A percentile compares a stretch with the other conserved stretches of the same genome.
phyloP scores from a whole-genome alignment of 371 early-diverging fungal genomes.

The Polyrhizophydium stewartii region DNA sequence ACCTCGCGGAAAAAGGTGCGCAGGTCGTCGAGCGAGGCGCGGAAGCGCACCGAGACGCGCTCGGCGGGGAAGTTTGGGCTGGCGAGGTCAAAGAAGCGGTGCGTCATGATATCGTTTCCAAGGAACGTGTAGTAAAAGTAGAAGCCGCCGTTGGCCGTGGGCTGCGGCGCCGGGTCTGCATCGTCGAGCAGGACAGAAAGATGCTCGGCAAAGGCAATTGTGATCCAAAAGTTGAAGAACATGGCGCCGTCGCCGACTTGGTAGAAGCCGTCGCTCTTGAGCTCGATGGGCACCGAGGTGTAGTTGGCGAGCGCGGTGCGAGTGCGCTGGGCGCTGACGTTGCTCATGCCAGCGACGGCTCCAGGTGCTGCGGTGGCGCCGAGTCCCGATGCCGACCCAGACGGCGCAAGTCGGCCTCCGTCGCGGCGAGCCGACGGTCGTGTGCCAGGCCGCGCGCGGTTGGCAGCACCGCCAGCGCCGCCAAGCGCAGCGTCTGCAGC shows the following conservation, averaged over 20 bases:
- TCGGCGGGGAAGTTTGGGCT: slow-evolving; percentile 38
- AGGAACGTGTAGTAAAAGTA: slow-evolving; percentile 42
- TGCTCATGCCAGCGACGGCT: neutral
- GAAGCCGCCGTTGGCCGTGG: slow-evolving; percentile 6
- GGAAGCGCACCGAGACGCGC: slow-evolving; percentile 35
- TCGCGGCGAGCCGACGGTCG: neutral
- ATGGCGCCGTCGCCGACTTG: slow-evolving; percentile 32
- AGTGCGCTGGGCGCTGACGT: neutral
- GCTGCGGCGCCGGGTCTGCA: neutral
- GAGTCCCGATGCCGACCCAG: too few species aligned
- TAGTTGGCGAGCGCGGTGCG: neutral
- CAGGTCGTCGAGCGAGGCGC: slow-evolving; percentile 17
- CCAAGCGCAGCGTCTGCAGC: neutral
- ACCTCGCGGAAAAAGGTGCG: slow-evolving; percentile 24
- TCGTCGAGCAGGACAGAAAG: slow-evolving; percentile 22
- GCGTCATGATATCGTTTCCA: slow-evolving; percentile 35
- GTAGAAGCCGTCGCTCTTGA: slow-evolving; percentile 34
- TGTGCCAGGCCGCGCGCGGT: neutral
- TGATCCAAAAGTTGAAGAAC: slow-evolving; percentile 27
- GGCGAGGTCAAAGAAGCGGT: slow-evolving; percentile 26
- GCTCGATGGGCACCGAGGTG: slow-evolving; percentile 19
- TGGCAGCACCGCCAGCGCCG: too few species aligned
- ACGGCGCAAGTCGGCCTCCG: too few species aligned
- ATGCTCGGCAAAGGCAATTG: slow-evolving; percentile 43
- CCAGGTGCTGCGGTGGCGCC: neutral